These are phyloP conservation scores for Euphorbia schlechtendalii DNA, from an alignment of 441 rosid genomes.

Conservation along the genomic window DNA sequence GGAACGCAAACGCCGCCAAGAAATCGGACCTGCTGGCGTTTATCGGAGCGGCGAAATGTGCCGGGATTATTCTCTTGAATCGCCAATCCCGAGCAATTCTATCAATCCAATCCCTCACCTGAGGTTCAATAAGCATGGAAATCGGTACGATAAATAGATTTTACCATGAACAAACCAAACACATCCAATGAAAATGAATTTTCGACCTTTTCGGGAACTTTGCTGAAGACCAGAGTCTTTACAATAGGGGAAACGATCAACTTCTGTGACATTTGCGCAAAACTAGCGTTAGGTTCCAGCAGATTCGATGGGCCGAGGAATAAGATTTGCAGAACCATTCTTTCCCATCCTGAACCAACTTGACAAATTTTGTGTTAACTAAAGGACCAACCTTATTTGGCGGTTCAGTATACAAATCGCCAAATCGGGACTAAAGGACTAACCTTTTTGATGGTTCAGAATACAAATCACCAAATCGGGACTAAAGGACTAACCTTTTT, in stretches of 20 bases:
- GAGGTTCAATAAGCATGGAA: conserved; percentile 7
- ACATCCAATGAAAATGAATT: background rate
- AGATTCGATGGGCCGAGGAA: conserved; percentile 93
- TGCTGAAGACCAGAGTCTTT: conserved; percentile 86
- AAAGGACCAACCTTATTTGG: conserved; percentile 7
- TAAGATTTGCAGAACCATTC: conserved; percentile 92
- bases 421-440: conserved; percentile 18
- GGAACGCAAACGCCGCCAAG: conserved; percentile 75
- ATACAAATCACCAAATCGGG: conserved; percentile 2
- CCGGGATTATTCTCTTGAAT: conserved; percentile 84
- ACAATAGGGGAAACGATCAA: conserved; percentile 93
- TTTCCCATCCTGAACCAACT: conserved; percentile 79
- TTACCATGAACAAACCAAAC: background rate
- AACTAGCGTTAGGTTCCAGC: conserved; percentile 88
- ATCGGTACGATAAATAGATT: too few species aligned
- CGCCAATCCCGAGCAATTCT: conserved; percentile 74
- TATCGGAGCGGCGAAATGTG: conserved; percentile 87
- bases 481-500: conserved; percentile 50
- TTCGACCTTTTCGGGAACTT: conserved; percentile 90
- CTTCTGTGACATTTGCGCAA: conserved; percentile 88
- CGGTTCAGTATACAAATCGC: background rate
- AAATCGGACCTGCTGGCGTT: conserved; percentile 80
- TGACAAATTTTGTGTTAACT: background rate
- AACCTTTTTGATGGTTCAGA: background rate
- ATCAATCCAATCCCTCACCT: conserved; percentile 95